These are phyloP conservation scores for Starmerella apicola DNA, from an alignment of 805 yeast species.

Conservation along the genomic window DNA sequence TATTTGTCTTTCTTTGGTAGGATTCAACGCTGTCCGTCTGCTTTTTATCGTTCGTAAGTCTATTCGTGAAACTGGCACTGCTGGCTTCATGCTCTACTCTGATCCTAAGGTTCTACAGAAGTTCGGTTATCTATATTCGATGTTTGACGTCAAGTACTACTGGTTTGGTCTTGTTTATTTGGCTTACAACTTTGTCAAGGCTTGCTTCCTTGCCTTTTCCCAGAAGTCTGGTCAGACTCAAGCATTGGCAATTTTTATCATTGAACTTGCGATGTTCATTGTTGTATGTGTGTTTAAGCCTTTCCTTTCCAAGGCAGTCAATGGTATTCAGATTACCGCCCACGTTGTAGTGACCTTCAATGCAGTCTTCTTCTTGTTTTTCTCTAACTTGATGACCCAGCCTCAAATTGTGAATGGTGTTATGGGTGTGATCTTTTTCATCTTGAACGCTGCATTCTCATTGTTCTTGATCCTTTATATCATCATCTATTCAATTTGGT, in stretches of 20 bases:
- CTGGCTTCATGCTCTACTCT: constrained; percentile 80
- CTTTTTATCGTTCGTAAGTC: constrained; percentile 51
- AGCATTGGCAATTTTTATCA: constrained; percentile 58
- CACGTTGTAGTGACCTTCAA: constrained; percentile 61
- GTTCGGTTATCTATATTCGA: constrained; percentile 81
- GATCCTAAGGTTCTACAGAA: constrained; percentile 58
- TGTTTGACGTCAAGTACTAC: constrained; percentile 68
- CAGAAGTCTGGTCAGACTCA: constrained; percentile 76
- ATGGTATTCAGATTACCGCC: constrained; percentile 60
- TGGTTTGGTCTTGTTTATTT: constrained; percentile 70
- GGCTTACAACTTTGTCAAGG: constrained; percentile 50
- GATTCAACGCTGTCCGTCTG: constrained; percentile 57
- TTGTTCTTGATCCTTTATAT: constrained; percentile 59
- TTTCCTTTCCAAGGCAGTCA: constrained; percentile 71
- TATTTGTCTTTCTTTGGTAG: constrained; percentile 46
- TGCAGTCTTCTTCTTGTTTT: constrained; percentile 75
- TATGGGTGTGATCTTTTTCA: constrained; percentile 86
- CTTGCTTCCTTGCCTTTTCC: constrained; percentile 61
- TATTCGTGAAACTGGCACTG: constrained; percentile 49
- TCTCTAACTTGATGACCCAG: constrained; percentile 73
- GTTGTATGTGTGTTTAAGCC: constrained; percentile 56
- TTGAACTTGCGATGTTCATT: constrained; percentile 60
- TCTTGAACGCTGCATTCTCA: constrained; percentile 80
- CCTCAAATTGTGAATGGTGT: constrained; percentile 65
- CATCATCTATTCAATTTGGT: constrained; percentile 43